Percentiles rank a stretch among this genome's conserved stretches.
These are phyloP conservation scores for Fistulifera solaris DNA, from an alignment of 108 stramenopile species.

Conservation along the genomic window DNA sequence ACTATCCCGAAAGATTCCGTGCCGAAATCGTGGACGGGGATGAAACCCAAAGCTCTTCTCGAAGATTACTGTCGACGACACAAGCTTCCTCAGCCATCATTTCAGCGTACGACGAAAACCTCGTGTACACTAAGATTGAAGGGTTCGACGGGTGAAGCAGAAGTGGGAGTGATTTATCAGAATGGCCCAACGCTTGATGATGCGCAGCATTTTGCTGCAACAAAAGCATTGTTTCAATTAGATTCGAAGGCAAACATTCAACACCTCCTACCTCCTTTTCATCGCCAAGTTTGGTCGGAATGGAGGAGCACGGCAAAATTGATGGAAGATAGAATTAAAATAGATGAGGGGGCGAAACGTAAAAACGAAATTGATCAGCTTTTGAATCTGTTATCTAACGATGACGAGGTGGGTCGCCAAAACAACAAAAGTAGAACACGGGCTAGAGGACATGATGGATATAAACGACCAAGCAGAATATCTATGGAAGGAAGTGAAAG, in stretches of 20 bases:
- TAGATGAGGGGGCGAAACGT: not conserved
- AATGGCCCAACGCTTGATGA: not conserved
- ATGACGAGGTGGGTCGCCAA: not conserved
- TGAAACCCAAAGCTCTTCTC: constrained; percentile 47
- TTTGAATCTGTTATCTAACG: not conserved
- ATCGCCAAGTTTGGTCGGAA: not conserved
- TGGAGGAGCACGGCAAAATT: not conserved
- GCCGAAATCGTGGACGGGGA: constrained; percentile 67
- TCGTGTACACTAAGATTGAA: too few species aligned
- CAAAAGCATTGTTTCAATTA: not conserved
- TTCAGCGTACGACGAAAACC: constrained; percentile 4
- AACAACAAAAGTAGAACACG: too few species aligned
- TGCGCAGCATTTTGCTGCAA: not conserved
- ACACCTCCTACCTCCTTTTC: not conserved
- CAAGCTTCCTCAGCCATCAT: constrained; percentile 42
- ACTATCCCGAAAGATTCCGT: constrained; percentile 8
- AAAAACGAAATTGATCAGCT: not conserved
- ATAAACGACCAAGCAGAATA: too few species aligned
- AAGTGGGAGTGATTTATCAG: not conserved
- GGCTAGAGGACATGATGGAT: too few species aligned
- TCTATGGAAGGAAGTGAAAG: too few species aligned
- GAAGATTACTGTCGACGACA: constrained; percentile 46
- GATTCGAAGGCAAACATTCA: not conserved
- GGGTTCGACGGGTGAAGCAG: not conserved
- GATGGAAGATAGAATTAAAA: not conserved